These are phyloP conservation scores for Amanita thiersii DNA, from an alignment of 768 basidiomycete species.

Conservation along the genomic window DNA sequence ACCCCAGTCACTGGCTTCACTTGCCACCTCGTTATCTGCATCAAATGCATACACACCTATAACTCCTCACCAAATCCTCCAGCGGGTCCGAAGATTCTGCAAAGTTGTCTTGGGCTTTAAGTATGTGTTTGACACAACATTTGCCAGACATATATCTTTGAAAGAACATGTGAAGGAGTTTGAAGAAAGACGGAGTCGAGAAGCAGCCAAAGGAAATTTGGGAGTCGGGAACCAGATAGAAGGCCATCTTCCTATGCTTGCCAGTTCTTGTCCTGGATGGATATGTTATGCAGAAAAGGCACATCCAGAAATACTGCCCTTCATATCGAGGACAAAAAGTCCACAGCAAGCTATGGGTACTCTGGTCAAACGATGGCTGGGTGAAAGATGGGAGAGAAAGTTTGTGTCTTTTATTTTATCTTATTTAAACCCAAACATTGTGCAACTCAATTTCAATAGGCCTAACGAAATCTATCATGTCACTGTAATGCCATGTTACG, in stretches of 20 bases:
- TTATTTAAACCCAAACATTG: constrained; percentile 2
- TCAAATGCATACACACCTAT: constrained; percentile 13
- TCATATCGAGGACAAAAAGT: constrained; percentile 82
- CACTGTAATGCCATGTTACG: constrained; percentile 98
- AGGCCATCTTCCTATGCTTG: constrained; percentile 74
- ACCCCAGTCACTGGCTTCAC: constrained; percentile 79
- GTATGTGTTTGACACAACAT: constrained; percentile 92
- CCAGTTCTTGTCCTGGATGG: constrained; percentile 98
- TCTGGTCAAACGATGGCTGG: constrained; percentile 87
- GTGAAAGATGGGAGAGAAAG: constrained; percentile 54
- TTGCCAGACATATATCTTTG: constrained; percentile 81
- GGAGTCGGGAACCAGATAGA: constrained; percentile 14
- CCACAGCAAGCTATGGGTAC: constrained; percentile 94
- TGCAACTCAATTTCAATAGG: constrained; percentile 41
- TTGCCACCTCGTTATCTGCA: constrained; percentile 43
- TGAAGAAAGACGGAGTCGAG: constrained; percentile 46
- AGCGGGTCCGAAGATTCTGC: constrained; percentile 67
- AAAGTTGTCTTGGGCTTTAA: constrained; percentile 60
- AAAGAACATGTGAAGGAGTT: constrained; percentile 80
- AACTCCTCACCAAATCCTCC: constrained; percentile 52
- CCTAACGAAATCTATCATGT: constrained; percentile 92
- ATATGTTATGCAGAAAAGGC: constrained; percentile 99
- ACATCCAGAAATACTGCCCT: constrained; percentile 88
- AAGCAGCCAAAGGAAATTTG: constrained; percentile 11
- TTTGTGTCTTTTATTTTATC: constrained; percentile 30